Conservation (phyloP, 1,284 basidiomycete genomes). For the Wolfiporia cocos region DNA sequence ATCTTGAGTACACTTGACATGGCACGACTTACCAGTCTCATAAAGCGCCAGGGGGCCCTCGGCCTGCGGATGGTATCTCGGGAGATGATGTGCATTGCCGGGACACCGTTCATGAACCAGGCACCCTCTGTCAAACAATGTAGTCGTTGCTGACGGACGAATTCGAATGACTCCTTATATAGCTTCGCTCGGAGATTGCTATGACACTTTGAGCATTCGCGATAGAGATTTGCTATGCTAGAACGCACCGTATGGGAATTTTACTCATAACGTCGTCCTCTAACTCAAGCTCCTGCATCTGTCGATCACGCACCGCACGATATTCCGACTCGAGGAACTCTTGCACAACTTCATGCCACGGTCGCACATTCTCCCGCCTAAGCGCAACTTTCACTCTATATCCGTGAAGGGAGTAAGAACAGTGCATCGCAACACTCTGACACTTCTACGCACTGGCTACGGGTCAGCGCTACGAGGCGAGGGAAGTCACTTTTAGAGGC, state of each 20-base stretch:
- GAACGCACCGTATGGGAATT: constrained; percentile 70
- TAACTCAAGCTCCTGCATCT: constrained; percentile 90
- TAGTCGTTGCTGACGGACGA: constrained; percentile 86
- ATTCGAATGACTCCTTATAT: constrained; percentile 90
- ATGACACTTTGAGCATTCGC: constrained; percentile 3
- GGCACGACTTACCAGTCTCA: constrained; percentile 53
- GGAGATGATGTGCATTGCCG: constrained; percentile 37
- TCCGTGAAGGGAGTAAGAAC: no score
- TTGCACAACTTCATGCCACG: constrained; percentile 82
- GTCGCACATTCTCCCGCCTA: constrained; percentile 68
- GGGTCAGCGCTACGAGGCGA: constrained; percentile 76
- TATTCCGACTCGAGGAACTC: constrained; percentile 88
- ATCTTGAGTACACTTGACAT: not conserved
- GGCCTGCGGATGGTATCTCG: constrained; percentile 51
- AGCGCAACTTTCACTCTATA: constrained; percentile 72
- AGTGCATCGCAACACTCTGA: no score
- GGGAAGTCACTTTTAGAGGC: constrained; percentile 78
- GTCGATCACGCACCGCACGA: constrained; percentile 80
- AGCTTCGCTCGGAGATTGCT: constrained; percentile 85
- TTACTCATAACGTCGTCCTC: constrained; percentile 89
- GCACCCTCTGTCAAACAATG: constrained; percentile 86
- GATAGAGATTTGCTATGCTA: not conserved
- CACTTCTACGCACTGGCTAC: constrained; percentile 78
- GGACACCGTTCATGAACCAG: constrained; percentile 81
- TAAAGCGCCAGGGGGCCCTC: constrained; percentile 68